These are phyloP conservation scores for Mortierella antarctica DNA, from an alignment of 192 early-diverging fungal genomes.

Conservation along the genomic window DNA sequence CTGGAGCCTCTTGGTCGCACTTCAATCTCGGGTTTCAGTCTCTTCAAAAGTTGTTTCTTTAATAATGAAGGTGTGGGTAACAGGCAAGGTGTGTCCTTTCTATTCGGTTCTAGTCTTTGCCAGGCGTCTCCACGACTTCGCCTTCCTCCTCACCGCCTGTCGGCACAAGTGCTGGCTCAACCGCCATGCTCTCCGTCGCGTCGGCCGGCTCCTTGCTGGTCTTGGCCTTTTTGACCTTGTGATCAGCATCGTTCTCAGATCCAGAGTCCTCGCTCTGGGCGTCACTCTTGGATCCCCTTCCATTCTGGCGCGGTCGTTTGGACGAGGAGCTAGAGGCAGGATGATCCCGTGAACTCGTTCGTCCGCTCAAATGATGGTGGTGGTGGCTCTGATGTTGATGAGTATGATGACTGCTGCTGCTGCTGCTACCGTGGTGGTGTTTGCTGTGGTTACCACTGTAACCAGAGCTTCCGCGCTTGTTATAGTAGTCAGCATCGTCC, in stretches of 20 bases:
- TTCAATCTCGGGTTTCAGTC: too few relatives aligned
- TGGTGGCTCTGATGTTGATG: conserved; percentile 19
- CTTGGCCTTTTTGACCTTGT: conserved; percentile 16
- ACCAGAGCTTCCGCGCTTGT: conserved; percentile 7
- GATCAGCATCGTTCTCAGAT: conserved; percentile 13
- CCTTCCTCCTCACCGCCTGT: conserved; percentile 8
- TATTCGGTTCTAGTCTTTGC: not conserved
- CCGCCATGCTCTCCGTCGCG: not conserved
- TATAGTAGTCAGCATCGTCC: conserved; percentile 56
- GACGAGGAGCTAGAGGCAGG: conserved; percentile 1
- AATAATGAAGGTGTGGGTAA: not conserved
- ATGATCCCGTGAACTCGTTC: conserved; percentile 1
- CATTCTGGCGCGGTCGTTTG: conserved; percentile 18
- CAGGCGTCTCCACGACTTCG: conserved; percentile 15
- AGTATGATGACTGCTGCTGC: conserved; percentile 16
- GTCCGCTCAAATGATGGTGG: not conserved
- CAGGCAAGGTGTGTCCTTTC: not conserved
- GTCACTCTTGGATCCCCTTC: conserved; percentile 6
- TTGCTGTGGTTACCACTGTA: conserved; percentile 10
- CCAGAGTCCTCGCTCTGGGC: not conserved
- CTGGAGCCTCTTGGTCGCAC: too few relatives aligned
- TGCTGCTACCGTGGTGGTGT: not conserved
- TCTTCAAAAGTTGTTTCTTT: too few relatives aligned
- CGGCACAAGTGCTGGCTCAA: not conserved
- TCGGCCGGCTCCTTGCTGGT: not conserved